These are phyloP conservation scores for Leccinum fallax DNA, from an alignment of 1,284 basidiomycete species.

Conservation along the genomic window DNA sequence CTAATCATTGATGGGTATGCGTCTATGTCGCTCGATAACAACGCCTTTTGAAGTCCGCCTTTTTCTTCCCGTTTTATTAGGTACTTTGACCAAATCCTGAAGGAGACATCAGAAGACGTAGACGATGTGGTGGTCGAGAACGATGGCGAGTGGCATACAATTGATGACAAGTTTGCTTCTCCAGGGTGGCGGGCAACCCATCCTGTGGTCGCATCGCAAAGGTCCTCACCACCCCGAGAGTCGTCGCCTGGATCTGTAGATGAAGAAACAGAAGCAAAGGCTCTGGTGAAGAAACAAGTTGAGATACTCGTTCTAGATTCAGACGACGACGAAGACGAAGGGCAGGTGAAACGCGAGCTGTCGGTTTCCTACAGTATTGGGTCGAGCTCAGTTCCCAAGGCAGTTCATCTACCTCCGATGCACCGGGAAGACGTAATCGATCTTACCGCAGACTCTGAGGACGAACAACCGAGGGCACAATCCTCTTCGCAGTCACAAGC, in stretches of 20 bases:
- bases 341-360: constrained; percentile 70
- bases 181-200: constrained; percentile 65
- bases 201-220: constrained; percentile 34
- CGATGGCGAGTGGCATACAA: constrained; percentile 94
- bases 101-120: constrained; percentile 72
- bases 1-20: constrained; percentile 90
- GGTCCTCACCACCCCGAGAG: constrained; percentile 38
- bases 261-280: constrained; percentile 45
- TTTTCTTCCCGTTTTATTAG: constrained; percentile 40
- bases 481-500: constrained; percentile 26
- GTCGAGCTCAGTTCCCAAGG: constrained; percentile 36
- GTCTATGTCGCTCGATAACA: neutral
- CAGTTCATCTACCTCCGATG: constrained; percentile 18
- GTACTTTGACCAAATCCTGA: constrained; percentile 84
- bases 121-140: constrained; percentile 95
- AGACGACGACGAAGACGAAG: constrained; percentile 68
- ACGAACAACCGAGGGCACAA: constrained; percentile 53
- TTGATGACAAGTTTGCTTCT: constrained; percentile 84
- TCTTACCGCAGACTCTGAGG: constrained; percentile 76
- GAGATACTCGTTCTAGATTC: constrained; percentile 80
- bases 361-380: constrained; percentile 58
- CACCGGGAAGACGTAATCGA: constrained; percentile 65
- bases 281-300: constrained; percentile 44
- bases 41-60: neutral
- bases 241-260: constrained; percentile 37